These are phyloP conservation scores for Colletotrichum scovillei DNA, from an alignment of 2,329 filamentous ascomycete genomes.

Conservation along the genomic window DNA sequence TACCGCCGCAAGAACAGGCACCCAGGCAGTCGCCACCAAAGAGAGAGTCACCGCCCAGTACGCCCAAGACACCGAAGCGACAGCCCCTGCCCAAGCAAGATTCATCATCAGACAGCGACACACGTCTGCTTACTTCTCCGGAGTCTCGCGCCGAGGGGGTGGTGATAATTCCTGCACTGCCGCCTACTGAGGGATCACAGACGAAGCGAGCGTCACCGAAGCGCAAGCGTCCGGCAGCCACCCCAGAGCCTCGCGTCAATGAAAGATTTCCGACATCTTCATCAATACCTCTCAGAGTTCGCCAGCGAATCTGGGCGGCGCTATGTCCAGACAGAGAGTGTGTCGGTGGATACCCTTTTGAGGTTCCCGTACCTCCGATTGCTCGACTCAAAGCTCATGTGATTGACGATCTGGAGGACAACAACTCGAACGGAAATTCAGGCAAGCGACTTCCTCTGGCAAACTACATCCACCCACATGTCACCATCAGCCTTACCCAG, in stretches of 20 bases:
- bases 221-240: background rate
- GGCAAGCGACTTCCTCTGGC: background rate
- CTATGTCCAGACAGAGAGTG: background rate
- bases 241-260: background rate
- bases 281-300: background rate
- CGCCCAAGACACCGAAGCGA: too few species aligned
- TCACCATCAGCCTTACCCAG: background rate
- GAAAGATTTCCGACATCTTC: background rate
- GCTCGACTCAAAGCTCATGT: background rate
- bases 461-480: slow-evolving; percentile 3
- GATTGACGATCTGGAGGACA: background rate
- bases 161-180: too few species aligned
- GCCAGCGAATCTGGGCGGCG: background rate
- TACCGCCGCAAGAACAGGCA: background rate
- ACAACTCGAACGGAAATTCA: background rate
- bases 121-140: too few species aligned
- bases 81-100: too few species aligned
- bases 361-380: background rate
- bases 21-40: too few species aligned
- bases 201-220: background rate
- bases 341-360: background rate
- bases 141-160: too few species aligned
- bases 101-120: too few species aligned
- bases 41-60: too few species aligned
- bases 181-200: background rate